Evolutionary conservation across 73 alveolate species (phyloP).

Genomic region (Urostyla sp.): DNA sequence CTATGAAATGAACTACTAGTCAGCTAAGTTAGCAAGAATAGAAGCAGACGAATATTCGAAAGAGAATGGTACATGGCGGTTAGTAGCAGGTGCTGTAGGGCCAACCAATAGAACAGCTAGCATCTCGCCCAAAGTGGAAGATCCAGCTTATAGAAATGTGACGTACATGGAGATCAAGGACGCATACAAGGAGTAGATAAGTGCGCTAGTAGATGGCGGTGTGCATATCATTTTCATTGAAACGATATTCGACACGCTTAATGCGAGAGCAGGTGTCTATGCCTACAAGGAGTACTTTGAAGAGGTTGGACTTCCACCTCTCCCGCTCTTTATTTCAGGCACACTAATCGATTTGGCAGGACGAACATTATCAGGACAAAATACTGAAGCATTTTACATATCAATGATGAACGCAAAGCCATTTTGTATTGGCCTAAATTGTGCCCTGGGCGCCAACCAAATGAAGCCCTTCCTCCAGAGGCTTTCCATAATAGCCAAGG

Average conservation of each 20-base stretch:
- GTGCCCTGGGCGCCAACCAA: slow-evolving; percentile 87
- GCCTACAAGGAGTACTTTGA: slow-evolving; percentile 83
- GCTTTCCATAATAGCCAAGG: slow-evolving; percentile 64
- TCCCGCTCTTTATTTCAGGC: slow-evolving; percentile 85
- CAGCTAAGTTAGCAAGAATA: slow-evolving; percentile 73
- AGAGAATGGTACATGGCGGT: slow-evolving; percentile 69
- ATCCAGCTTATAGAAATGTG: slow-evolving; percentile 76
- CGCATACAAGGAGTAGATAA: slow-evolving; percentile 75
- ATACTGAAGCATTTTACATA: slow-evolving; percentile 86
- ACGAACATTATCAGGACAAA: slow-evolving; percentile 90
- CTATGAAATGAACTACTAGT: slow-evolving; percentile 71
- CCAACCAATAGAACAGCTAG: slow-evolving; percentile 86
- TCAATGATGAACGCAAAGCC: slow-evolving; percentile 85
- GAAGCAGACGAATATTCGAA: slow-evolving; percentile 74
- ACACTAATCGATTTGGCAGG: slow-evolving; percentile 87
- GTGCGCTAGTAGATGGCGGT: slow-evolving; percentile 89
- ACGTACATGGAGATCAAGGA: slow-evolving; percentile 76
- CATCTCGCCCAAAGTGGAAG: slow-evolving; percentile 85
- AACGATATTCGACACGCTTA: slow-evolving; percentile 88
- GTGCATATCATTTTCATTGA: slow-evolving; percentile 80
- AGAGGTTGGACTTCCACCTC: slow-evolving; percentile 64
- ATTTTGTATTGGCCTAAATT: slow-evolving; percentile 86
- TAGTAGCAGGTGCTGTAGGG: slow-evolving; percentile 93
- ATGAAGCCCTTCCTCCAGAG: slow-evolving; percentile 81
- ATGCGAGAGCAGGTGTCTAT: slow-evolving; percentile 83